A percentile compares a stretch with the other conserved stretches of the same genome.
phyloP scores from a whole-genome alignment of 2,329 filamentous ascomycete genomes.

The Fusarium sp. region DNA sequence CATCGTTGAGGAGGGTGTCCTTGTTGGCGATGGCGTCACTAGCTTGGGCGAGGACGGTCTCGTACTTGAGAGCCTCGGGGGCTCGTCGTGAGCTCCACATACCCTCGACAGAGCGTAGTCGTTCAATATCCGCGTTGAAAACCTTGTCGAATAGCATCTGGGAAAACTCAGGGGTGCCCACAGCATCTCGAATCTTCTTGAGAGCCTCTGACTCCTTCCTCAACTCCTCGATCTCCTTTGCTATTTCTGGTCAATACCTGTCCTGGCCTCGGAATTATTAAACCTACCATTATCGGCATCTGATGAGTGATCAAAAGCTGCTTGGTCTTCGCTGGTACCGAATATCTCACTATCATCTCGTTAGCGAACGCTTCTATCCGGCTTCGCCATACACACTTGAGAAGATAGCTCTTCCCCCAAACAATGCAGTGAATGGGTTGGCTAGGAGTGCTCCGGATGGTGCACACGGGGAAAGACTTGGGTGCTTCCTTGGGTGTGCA shows the following conservation, averaged over 20 bases:
- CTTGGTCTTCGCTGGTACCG: slow-evolving; percentile 86
- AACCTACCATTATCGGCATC: slow-evolving; percentile 77
- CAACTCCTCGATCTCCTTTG: slow-evolving; percentile 85
- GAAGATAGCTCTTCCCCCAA: slow-evolving; percentile 95
- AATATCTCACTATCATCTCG: slow-evolving; percentile 72
- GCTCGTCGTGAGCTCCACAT: slow-evolving; percentile 90
- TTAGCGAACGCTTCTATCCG: not conserved
- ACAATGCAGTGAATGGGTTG: slow-evolving; percentile 99
- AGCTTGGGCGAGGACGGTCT: slow-evolving; percentile 63
- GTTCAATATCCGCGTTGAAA: slow-evolving; percentile 82
- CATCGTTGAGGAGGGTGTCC: slow-evolving; percentile 66
- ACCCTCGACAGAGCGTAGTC: slow-evolving; percentile 85
- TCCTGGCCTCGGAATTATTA: not conserved
- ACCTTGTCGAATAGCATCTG: slow-evolving; percentile 91
- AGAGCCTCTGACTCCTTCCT: slow-evolving; percentile 83
- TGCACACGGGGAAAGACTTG: slow-evolving; percentile 95
- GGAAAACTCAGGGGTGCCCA: slow-evolving; percentile 79
- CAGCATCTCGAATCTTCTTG: slow-evolving; percentile 79
- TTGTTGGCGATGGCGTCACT: slow-evolving; percentile 57
- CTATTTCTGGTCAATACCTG: slow-evolving; percentile 40
- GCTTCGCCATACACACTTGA: slow-evolving; percentile 63
- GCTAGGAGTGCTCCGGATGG: slow-evolving; percentile 93
- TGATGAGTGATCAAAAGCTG: slow-evolving; percentile 78
- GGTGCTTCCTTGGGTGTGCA: slow-evolving; percentile 89
- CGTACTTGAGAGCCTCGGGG: slow-evolving; percentile 76